A percentile compares a stretch with the other conserved stretches of the same genome.
These are phyloP conservation scores for Aquanectria penicillioides DNA, from an alignment of 2,329 filamentous ascomycete genomes.

Conservation along the genomic window DNA sequence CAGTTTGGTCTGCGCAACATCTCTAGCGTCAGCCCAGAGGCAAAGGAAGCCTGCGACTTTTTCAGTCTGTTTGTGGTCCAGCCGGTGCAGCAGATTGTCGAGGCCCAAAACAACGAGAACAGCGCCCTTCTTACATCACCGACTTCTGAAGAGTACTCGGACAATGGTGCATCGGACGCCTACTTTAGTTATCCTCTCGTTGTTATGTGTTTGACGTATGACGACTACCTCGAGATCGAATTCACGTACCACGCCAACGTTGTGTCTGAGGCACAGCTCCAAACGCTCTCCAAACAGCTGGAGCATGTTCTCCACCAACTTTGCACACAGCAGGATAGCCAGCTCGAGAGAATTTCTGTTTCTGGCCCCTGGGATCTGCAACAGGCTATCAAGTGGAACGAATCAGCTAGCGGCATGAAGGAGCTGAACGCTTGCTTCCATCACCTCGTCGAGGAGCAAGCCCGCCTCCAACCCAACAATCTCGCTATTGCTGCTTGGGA, in stretches of 20 bases:
- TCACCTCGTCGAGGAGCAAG: slow-evolving; percentile 26
- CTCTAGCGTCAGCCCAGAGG: slow-evolving; percentile 17
- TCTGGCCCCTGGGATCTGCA: not conserved
- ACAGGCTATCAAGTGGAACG: slow-evolving; percentile 6
- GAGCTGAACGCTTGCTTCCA: slow-evolving; percentile 26
- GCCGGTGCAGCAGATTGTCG: not conserved
- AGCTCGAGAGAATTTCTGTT: not conserved
- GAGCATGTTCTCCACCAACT: slow-evolving; percentile 3
- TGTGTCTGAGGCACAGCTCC: not conserved
- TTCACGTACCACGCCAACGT: not conserved
- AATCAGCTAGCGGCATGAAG: not conserved
- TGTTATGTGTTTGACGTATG: not conserved
- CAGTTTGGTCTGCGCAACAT: slow-evolving; percentile 38
- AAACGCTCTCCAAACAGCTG: not conserved
- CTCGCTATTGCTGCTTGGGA: slow-evolving; percentile 41
- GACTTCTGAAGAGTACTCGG: no score
- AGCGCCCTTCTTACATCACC: no score
- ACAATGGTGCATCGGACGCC: not conserved
- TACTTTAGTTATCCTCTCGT: slow-evolving; percentile 11
- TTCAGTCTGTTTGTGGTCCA: slow-evolving; percentile 44
- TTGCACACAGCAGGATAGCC: not conserved
- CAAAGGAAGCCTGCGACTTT: slow-evolving; percentile 36
- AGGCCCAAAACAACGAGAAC: not conserved
- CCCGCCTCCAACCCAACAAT: slow-evolving; percentile 3
- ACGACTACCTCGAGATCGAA: not conserved